These are phyloP conservation scores for Russula griseocarnosa DNA, from an alignment of 768 basidiomycete species.

Conservation along the genomic window DNA sequence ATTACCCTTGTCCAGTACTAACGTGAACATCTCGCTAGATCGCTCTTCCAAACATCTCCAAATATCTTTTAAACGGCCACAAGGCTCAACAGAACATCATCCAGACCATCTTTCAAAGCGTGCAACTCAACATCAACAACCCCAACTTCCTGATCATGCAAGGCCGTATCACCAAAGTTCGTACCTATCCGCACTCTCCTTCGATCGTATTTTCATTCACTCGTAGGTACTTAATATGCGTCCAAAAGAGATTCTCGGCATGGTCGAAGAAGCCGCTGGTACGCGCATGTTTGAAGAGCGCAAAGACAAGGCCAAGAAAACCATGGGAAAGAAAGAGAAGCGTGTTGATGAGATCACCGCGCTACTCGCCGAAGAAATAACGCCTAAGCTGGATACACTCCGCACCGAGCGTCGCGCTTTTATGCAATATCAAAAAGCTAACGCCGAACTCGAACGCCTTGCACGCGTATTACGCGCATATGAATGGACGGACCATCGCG, in stretches of 20 bases:
- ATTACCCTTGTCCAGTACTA: not conserved
- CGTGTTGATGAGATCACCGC: slow-evolving; percentile 84
- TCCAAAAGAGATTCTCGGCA: slow-evolving; percentile 93
- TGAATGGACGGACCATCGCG: slow-evolving; percentile 72
- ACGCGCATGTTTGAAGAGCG: slow-evolving; percentile 99
- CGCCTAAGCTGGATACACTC: slow-evolving; percentile 88
- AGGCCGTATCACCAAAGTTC: slow-evolving; percentile 95
- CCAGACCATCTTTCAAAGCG: slow-evolving; percentile 91
- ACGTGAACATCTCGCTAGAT: slow-evolving; percentile 49
- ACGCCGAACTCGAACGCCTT: slow-evolving; percentile 81
- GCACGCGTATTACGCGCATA: slow-evolving; percentile 78
- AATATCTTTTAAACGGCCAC: slow-evolving; percentile 95
- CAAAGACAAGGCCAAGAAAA: slow-evolving; percentile 94
- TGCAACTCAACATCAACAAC: slow-evolving; percentile 98
- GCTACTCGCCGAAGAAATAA: slow-evolving; percentile 84
- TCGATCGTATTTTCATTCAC: not conserved
- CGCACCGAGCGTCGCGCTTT: slow-evolving; percentile 85
- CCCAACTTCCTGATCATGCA: slow-evolving; percentile 99
- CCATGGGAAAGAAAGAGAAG: slow-evolving; percentile 97
- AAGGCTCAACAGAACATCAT: slow-evolving; percentile 81
- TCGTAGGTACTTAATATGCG: slow-evolving; percentile 90
- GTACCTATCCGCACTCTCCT: slow-evolving; percentile 13
- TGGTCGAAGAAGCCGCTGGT: slow-evolving; percentile 98
- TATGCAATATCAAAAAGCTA: slow-evolving; percentile 85
- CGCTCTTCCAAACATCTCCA: slow-evolving; percentile 86